phyloP scores from a whole-genome alignment of 2,329 filamentous ascomycete genomes.

The Penicillium palitans region DNA sequence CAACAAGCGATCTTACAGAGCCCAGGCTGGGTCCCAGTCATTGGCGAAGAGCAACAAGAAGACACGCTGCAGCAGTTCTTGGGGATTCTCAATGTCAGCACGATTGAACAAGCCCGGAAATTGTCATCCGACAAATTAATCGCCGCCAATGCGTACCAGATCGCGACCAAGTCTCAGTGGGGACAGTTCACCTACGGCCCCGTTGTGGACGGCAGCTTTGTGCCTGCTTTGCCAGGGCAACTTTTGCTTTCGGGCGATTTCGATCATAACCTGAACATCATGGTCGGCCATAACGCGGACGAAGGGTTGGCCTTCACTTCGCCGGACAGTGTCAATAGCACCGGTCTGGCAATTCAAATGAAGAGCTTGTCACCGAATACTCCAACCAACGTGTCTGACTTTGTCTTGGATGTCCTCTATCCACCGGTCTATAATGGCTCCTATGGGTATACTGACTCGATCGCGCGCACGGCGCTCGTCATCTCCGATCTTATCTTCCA shows the following conservation, averaged over 20 bases:
- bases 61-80: constrained; percentile 43
- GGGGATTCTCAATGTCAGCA: constrained; percentile 44
- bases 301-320: constrained; percentile 47
- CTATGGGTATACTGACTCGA: constrained; percentile 48
- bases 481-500: constrained; percentile 49
- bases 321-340: constrained; percentile 32
- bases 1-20: constrained; percentile 49
- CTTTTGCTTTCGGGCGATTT: constrained; percentile 48
- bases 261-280: constrained; percentile 47
- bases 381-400: constrained; percentile 35
- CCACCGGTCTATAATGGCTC: constrained; percentile 52
- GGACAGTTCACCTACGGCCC: constrained; percentile 51
- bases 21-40: constrained; percentile 40
- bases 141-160: constrained; percentile 47
- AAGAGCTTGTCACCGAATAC: constrained; percentile 27
- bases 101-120: constrained; percentile 46
- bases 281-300: constrained; percentile 48
- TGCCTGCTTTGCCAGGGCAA: constrained; percentile 48
- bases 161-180: constrained; percentile 37
- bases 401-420: constrained; percentile 53
- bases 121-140: constrained; percentile 44
- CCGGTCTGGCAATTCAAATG: constrained; percentile 23
- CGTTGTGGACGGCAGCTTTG: constrained; percentile 52
- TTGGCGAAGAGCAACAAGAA: constrained; percentile 41
- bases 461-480: constrained; percentile 45